Evolutionary conservation across 2,329 filamentous ascomycete genomes (phyloP).

Genomic region (Dactylellina sp.): DNA sequence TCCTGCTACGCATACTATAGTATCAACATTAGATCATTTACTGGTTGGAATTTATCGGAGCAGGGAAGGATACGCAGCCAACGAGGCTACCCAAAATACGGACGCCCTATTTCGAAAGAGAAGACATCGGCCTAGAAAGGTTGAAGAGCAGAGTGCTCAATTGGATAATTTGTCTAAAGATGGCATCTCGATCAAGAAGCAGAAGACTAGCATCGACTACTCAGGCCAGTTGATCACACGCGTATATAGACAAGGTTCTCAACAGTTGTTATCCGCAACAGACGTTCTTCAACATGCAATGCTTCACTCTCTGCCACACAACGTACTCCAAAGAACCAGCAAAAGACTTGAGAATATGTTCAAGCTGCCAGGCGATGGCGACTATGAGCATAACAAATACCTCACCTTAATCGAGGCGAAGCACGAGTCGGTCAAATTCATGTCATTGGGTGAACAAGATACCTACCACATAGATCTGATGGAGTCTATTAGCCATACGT

Average conservation of each 20-base stretch:
- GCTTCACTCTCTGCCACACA: slow-evolving; percentile 41
- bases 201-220: slow-evolving; percentile 14
- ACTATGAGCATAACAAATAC: slow-evolving; percentile 26
- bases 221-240: slow-evolving; percentile 12
- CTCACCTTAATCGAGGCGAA: slow-evolving; percentile 38
- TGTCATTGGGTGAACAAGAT: slow-evolving; percentile 11
- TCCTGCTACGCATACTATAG: slow-evolving; percentile 28
- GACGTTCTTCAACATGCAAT: slow-evolving; percentile 50
- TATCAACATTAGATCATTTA: slow-evolving; percentile 26
- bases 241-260: slow-evolving; percentile 44
- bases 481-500: slow-evolving; percentile 24
- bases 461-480: slow-evolving; percentile 20
- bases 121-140: slow-evolving; percentile 15
- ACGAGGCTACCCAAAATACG: slow-evolving; percentile 29
- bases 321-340: slow-evolving; percentile 24
- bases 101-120: slow-evolving; percentile 35
- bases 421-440: slow-evolving; percentile 2
- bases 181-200: slow-evolving; percentile 19
- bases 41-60: slow-evolving; percentile 48
- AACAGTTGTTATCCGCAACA: slow-evolving; percentile 30
- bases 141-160: background rate
- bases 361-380: slow-evolving; percentile 11
- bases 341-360: slow-evolving; percentile 33
- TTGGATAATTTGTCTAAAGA: slow-evolving; percentile 1
- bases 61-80: slow-evolving; percentile 46